These are phyloP conservation scores for carrot (Daucus carota) DNA, from an alignment of 129 eudicot genomes.

Conservation along the genomic window DNA sequence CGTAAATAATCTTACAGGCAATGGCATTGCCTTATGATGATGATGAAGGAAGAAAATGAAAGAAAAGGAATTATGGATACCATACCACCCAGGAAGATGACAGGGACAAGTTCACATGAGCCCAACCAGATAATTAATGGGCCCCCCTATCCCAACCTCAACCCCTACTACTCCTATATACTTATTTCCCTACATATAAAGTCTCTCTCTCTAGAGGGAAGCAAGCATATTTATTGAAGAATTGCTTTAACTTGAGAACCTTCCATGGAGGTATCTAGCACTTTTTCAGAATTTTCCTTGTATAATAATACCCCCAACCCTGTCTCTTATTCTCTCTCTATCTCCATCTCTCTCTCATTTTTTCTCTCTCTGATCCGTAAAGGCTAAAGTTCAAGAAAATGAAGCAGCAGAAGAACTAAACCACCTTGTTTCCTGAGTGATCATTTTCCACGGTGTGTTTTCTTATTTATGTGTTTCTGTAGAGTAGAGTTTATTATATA, in stretches of 20 bases:
- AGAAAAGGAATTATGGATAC: conserved; percentile 10
- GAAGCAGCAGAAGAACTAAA: neutral
- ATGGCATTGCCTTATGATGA: conserved; percentile 24
- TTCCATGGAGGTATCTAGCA: conserved; percentile 31
- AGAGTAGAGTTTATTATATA: neutral
- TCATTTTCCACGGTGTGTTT: conserved; percentile 8
- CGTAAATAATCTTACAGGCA: no score
- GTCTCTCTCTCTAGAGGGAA: conserved; percentile 20
- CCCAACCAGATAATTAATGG: conserved; percentile 76
- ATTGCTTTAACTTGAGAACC: conserved; percentile 38
- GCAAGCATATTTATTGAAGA: conserved; percentile 22
- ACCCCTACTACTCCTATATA: conserved; percentile 6
- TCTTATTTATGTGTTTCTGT: no score
- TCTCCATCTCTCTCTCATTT: neutral
- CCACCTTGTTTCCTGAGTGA: neutral
- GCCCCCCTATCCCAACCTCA: conserved; percentile 29
- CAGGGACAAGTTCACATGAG: conserved; percentile 80
- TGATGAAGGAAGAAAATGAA: conserved; percentile 6
- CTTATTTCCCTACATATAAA: conserved; percentile 23
- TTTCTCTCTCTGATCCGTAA: neutral
- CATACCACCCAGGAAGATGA: conserved; percentile 45
- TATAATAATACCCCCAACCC: conserved; percentile 1
- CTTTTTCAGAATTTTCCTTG: neutral
- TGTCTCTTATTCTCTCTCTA: conserved; percentile 2
- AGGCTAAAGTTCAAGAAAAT: conserved; percentile 18